These are phyloP conservation scores for Sporothrix brunneoviolacea DNA, from an alignment of 2,329 filamentous ascomycete species.

Conservation along the genomic window DNA sequence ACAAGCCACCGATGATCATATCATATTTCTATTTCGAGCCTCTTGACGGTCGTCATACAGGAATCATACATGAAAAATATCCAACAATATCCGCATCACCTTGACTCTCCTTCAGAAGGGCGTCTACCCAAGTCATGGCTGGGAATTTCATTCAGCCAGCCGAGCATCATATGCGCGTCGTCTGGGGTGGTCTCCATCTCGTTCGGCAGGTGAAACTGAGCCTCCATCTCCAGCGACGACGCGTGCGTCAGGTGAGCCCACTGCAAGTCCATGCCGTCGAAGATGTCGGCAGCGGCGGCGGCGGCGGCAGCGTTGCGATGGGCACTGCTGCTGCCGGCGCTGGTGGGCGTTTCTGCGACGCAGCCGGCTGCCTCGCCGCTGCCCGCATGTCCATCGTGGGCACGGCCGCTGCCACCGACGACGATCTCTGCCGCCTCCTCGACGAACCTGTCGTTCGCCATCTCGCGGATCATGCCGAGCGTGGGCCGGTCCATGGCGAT, in stretches of 20 bases:
- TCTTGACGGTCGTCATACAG: too few species aligned
- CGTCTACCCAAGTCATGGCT: too few species aligned
- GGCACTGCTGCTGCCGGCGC: too few species aligned
- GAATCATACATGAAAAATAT: too few species aligned
- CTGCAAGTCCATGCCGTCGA: slow-evolving; percentile 13
- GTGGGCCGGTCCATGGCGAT: slow-evolving; percentile 19
- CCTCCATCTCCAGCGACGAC: background rate
- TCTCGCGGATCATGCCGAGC: slow-evolving; percentile 18
- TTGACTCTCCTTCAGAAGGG: too few species aligned
- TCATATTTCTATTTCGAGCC: too few species aligned
- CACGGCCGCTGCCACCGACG: background rate
- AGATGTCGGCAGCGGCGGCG: background rate
- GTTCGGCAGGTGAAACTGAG: background rate
- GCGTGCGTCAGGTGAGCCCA: slow-evolving; percentile 5
- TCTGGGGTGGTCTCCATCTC: background rate
- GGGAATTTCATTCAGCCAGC: too few species aligned
- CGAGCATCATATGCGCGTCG: too few species aligned
- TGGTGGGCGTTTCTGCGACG: too few species aligned
- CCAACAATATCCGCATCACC: too few species aligned
- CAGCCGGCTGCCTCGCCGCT: too few species aligned
- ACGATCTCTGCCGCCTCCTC: background rate
- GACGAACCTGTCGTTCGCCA: slow-evolving; percentile 15
- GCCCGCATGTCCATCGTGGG: background rate
- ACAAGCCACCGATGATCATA: too few species aligned
- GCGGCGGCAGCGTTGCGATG: background rate